These are phyloP conservation scores for Keithomyces neogunnii DNA, from an alignment of 2,329 filamentous ascomycete genomes.

Conservation along the genomic window DNA sequence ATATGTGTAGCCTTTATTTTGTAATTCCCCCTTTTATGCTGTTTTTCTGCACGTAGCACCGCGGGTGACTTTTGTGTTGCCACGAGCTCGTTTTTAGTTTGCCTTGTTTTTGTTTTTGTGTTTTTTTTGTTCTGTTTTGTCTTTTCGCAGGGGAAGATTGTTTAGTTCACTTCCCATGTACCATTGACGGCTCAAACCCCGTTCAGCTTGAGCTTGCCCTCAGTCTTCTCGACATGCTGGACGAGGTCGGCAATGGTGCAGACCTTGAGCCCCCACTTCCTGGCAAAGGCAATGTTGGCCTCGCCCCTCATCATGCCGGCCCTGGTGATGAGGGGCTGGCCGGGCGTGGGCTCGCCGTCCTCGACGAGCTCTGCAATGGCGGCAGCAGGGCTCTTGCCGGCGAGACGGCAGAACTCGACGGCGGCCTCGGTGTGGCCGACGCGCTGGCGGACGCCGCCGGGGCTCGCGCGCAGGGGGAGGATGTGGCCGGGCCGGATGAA, in stretches of 20 bases:
- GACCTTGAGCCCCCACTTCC: conserved; percentile 80
- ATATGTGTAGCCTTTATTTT: not conserved
- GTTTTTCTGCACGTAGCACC: not conserved
- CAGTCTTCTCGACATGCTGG: conserved; percentile 65
- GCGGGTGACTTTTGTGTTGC: not conserved
- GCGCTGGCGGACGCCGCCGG: conserved; percentile 73
- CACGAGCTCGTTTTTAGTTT: not conserved
- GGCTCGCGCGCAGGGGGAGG: conserved; percentile 69
- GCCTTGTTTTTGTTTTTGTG: not conserved
- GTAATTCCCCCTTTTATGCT: not conserved
- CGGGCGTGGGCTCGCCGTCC: conserved; percentile 65
- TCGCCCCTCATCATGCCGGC: conserved; percentile 91
- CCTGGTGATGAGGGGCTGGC: conserved; percentile 54
- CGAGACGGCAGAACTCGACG: conserved; percentile 79
- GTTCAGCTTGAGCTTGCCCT: conserved; percentile 44
- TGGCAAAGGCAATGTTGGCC: conserved; percentile 80
- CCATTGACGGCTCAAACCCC: conserved; percentile 18
- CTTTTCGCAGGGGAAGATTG: not conserved
- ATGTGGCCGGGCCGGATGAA: conserved; percentile 86
- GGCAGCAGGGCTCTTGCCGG: conserved; percentile 67
- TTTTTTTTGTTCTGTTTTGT: not conserved
- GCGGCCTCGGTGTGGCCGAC: conserved; percentile 90
- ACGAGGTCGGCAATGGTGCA: conserved; percentile 93
- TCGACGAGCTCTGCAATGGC: conserved; percentile 91
- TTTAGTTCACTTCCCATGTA: not conserved